phyloP scores from a whole-genome alignment of 129 eudicot genomes.

The Logfia minima region DNA sequence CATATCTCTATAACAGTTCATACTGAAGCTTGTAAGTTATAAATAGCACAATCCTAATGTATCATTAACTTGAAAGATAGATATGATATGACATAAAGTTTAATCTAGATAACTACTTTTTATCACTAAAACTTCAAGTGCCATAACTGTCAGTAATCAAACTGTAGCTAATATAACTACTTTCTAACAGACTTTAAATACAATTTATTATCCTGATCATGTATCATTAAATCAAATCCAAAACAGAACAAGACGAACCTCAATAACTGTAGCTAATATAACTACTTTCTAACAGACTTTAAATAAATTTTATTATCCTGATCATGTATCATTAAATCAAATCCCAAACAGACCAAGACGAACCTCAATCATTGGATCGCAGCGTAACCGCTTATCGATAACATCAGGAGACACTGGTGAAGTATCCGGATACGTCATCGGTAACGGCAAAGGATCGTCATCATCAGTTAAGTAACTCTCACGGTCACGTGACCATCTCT shows the following conservation, averaged over 20 bases:
- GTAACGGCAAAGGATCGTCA: slow-evolving; percentile 79
- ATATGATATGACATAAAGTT: neutral
- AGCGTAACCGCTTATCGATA: slow-evolving; percentile 61
- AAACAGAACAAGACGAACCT: slow-evolving; percentile 42
- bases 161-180: neutral
- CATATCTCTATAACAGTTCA: neutral
- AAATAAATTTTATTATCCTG: neutral
- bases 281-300: neutral
- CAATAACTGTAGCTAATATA: slow-evolving; percentile 12
- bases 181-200: neutral
- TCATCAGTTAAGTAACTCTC: slow-evolving; percentile 81
- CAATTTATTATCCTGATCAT: neutral
- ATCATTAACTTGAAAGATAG: neutral
- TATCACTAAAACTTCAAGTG: neutral
- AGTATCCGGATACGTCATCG: slow-evolving; percentile 82
- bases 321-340: neutral
- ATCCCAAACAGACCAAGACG: neutral
- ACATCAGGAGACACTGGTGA: slow-evolving; percentile 69
- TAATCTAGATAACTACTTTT: neutral
- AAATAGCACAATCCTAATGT: no score
- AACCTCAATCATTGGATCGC: slow-evolving; percentile 80
- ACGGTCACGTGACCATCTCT: slow-evolving; percentile 82
- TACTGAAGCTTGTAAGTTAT: no score
- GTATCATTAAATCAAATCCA: neutral
- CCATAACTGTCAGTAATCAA: neutral